A percentile compares a stretch with the other conserved stretches of the same genome.
These are phyloP conservation scores for Pulicaria dysenterica DNA, from an alignment of 129 eudicot species.

Conservation along the genomic window DNA sequence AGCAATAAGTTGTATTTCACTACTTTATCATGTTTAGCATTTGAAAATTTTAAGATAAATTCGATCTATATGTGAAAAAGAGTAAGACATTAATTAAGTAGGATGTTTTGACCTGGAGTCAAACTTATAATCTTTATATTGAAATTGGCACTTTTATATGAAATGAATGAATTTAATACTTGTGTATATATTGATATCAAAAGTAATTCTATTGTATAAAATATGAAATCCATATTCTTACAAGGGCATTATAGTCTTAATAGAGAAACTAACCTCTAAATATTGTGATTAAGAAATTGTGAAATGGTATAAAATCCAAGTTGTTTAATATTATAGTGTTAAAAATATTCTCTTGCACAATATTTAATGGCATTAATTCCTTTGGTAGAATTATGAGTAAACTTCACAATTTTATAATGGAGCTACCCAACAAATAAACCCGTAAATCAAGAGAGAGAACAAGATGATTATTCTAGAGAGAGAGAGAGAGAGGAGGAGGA, in stretches of 20 bases:
- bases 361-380: constrained; percentile 30
- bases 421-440: constrained; percentile 55
- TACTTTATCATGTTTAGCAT: no score
- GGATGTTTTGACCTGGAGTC: no score
- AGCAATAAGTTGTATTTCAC: no score
- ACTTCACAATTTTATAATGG: constrained; percentile 7
- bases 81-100: no score
- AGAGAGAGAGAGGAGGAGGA: constrained; percentile 10
- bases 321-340: constrained; percentile 9
- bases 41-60: no score
- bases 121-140: no score
- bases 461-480: constrained; percentile 30
- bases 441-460: constrained; percentile 50
- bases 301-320: background rate
- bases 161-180: no score
- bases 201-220: no score
- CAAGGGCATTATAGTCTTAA: constrained; percentile 2
- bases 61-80: no score
- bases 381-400: constrained; percentile 17
- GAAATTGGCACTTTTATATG: no score
- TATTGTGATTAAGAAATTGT: background rate
- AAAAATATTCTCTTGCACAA: constrained; percentile 29
- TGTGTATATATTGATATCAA: no score
- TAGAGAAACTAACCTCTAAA: background rate
- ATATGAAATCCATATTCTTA: no score